Evolutionary conservation across 2,329 filamentous ascomycete genomes (phyloP).

Genomic region (Neofusicoccum laricinum): DNA sequence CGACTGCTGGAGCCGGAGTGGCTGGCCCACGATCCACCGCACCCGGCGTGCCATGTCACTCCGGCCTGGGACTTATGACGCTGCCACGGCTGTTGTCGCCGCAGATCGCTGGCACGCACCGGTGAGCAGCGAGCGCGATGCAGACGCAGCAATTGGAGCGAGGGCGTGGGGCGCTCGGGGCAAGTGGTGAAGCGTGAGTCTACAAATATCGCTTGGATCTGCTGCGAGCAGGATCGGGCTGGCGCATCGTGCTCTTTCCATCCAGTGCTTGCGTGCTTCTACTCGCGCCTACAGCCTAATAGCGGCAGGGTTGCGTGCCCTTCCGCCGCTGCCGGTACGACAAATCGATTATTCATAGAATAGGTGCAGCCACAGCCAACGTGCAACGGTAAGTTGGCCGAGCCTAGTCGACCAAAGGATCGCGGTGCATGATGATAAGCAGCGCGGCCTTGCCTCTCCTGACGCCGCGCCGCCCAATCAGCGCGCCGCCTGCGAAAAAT

Average conservation of each 20-base stretch:
- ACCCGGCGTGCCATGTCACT: too few relatives aligned
- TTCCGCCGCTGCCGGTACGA: conserved; percentile 13
- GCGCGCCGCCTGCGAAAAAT: background rate
- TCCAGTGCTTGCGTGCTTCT: conserved; percentile 1
- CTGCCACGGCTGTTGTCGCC: too few relatives aligned
- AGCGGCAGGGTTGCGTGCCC: conserved; percentile 13
- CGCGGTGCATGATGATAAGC: conserved; percentile 16
- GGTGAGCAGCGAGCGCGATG: too few relatives aligned
- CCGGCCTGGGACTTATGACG: too few relatives aligned
- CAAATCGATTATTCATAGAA: conserved; percentile 16
- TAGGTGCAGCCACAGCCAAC: conserved; percentile 14
- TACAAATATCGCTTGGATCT: conserved; percentile 15
- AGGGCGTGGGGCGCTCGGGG: conserved; percentile 1
- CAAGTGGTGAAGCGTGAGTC: conserved; percentile 5
- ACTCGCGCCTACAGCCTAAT: conserved; percentile 15
- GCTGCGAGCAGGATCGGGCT: conserved; percentile 11
- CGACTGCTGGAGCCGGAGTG: too few relatives aligned
- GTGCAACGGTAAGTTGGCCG: conserved; percentile 13
- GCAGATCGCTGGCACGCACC: too few relatives aligned
- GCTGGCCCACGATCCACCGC: too few relatives aligned
- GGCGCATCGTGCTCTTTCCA: conserved; percentile 3
- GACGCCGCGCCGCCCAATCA: conserved; percentile 7
- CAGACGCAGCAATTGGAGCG: background rate
- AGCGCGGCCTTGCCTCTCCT: conserved; percentile 10
- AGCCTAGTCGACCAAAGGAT: conserved; percentile 14